Conservation (phyloP, 345 rosid species). For the Conringia planisiliqua region DNA sequence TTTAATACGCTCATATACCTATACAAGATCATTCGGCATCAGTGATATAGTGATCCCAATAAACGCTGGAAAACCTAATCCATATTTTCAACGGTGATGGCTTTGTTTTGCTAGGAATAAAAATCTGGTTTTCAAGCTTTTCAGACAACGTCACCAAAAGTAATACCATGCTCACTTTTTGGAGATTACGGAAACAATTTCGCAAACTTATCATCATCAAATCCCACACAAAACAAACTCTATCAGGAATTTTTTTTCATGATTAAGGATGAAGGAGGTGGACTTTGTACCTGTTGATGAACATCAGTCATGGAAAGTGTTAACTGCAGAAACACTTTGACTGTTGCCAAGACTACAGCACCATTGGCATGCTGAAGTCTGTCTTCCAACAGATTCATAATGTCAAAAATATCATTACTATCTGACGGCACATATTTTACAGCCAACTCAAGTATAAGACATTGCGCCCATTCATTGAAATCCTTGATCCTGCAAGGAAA, state of each 20-base stretch:
- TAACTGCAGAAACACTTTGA: constrained; percentile 80
- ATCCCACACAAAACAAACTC: not conserved
- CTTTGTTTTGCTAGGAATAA: not conserved
- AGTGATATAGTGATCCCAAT: constrained; percentile 18
- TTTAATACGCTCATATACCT: constrained; percentile 99
- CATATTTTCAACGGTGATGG: not conserved
- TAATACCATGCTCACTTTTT: not conserved
- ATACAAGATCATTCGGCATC: constrained; percentile 22
- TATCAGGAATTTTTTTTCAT: not conserved
- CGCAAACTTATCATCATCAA: not conserved
- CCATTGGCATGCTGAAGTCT: constrained; percentile 99
- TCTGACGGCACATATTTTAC: constrained; percentile 87
- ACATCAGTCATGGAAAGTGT: constrained; percentile 95
- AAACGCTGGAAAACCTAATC: not conserved
- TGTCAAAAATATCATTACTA: constrained; percentile 86
- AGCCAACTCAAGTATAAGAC: constrained; percentile 88
- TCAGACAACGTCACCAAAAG: not conserved
- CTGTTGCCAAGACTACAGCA: constrained; percentile 92
- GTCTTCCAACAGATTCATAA: constrained; percentile 98
- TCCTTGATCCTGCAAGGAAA: constrained; percentile 74
- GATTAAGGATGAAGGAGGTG: constrained; percentile 8
- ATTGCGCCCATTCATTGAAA: constrained; percentile 97
- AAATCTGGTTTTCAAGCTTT: constrained; percentile 10
- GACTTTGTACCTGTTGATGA: constrained; percentile 78
- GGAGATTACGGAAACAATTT: not conserved